Conservation (phyloP, 805 yeast genomes). For the Candida ipomoeae region DNA sequence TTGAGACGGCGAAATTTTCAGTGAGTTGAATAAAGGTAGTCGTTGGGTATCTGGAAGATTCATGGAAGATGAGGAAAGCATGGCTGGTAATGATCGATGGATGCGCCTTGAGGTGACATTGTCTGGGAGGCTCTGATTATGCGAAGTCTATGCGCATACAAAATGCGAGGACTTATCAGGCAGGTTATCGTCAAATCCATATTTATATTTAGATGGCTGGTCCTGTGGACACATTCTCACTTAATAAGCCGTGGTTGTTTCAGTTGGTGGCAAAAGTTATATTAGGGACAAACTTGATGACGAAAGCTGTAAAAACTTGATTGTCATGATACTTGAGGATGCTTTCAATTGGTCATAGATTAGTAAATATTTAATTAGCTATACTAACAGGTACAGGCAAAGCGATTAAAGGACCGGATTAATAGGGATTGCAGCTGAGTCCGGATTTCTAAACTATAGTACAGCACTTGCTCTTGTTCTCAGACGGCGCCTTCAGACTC, state of each 20-base stretch:
- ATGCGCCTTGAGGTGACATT: not conserved
- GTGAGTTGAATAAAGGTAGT: not conserved
- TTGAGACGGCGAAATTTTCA: not conserved
- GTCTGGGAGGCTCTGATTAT: not conserved
- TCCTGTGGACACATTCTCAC: too few relatives aligned
- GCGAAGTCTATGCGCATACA: not conserved
- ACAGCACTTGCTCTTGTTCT: conserved; percentile 16
- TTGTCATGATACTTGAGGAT: not conserved
- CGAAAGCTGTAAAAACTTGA: too few relatives aligned
- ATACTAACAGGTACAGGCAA: not conserved
- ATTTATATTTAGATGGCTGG: too few relatives aligned
- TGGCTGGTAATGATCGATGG: not conserved
- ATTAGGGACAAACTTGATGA: too few relatives aligned
- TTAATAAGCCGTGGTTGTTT: too few relatives aligned
- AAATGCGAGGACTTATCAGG: not conserved
- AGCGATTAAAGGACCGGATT: not conserved
- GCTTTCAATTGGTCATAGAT: not conserved
- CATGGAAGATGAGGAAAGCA: not conserved
- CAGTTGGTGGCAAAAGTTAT: too few relatives aligned
- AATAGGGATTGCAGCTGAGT: not conserved
- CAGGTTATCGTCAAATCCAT: too few relatives aligned
- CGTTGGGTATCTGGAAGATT: not conserved
- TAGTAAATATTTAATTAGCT: not conserved
- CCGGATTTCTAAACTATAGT: conserved; percentile 10
- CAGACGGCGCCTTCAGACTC: conserved; percentile 8